These are phyloP conservation scores for Leishmania martiniquensis DNA, from an alignment of 208 protist genomes.

Conservation along the genomic window DNA sequence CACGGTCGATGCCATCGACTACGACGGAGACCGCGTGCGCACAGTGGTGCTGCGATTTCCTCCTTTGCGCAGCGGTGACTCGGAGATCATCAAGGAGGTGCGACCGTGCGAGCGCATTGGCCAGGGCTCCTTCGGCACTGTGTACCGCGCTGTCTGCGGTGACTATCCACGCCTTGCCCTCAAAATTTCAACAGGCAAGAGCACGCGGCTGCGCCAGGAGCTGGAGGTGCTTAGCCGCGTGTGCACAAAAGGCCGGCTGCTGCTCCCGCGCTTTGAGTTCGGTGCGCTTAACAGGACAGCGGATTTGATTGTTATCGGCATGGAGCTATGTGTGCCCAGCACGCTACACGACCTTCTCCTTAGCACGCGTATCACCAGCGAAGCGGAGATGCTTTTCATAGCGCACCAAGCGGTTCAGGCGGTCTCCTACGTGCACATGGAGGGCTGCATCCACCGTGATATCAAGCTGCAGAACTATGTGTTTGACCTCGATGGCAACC, in stretches of 20 bases:
- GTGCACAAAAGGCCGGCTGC: constrained; percentile 83
- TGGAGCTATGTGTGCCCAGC: constrained; percentile 89
- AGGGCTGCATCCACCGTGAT: constrained; percentile 91
- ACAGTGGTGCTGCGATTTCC: constrained; percentile 76
- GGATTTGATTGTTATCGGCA: constrained; percentile 84
- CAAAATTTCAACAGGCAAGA: constrained; percentile 87
- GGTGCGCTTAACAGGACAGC: constrained; percentile 80
- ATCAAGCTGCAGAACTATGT: constrained; percentile 94
- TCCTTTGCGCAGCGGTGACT: constrained; percentile 30
- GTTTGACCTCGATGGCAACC: constrained; percentile 87
- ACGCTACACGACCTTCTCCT: constrained; percentile 91
- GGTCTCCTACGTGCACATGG: constrained; percentile 90
- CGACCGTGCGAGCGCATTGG: constrained; percentile 79
- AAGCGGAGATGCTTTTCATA: constrained; percentile 92
- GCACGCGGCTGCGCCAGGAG: constrained; percentile 75
- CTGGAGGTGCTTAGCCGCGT: constrained; percentile 81
- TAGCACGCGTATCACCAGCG: constrained; percentile 69
- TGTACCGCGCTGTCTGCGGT: constrained; percentile 79
- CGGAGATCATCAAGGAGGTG: constrained; percentile 50
- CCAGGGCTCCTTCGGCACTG: constrained; percentile 88
- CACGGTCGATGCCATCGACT: constrained; percentile 75
- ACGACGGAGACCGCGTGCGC: constrained; percentile 74
- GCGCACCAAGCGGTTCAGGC: constrained; percentile 87
- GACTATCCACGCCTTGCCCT: constrained; percentile 77
- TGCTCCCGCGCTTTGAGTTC: constrained; percentile 90